Conservation (phyloP, 208 protist species). For the Trypanosoma conorhini region DNA sequence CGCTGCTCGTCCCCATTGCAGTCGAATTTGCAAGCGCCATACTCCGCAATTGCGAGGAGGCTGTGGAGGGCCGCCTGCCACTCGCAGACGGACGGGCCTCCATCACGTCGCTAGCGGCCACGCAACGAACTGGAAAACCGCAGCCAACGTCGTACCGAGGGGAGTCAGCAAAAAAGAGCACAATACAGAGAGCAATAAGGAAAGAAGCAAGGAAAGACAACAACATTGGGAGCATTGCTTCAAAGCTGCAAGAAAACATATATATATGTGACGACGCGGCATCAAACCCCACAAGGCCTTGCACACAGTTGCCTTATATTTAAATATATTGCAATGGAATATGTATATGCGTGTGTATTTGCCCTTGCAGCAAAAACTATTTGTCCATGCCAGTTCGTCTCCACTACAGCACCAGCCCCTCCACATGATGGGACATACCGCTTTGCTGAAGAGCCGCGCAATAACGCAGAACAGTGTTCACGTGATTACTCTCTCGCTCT, state of each 20-base stretch:
- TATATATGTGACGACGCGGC: neutral
- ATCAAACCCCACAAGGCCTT: neutral
- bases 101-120: neutral
- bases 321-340: slow-evolving; percentile 4
- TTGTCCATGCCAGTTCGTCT: no score
- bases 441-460: slow-evolving; percentile 43
- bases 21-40: neutral
- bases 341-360: neutral
- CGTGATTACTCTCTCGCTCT: slow-evolving; percentile 23
- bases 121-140: neutral
- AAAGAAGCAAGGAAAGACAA: slow-evolving; percentile 1
- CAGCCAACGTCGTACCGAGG: neutral
- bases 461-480: slow-evolving; percentile 46
- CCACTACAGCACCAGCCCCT: slow-evolving; percentile 5
- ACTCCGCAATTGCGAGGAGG: neutral
- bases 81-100: neutral
- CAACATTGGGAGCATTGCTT: neutral
- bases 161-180: neutral
- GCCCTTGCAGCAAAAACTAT: neutral
- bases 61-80: neutral
- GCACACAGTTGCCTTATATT: neutral
- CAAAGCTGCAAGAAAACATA: neutral
- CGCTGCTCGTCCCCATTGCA: neutral
- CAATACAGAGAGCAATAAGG: neutral
- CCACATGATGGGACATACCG: slow-evolving; percentile 19